Evolutionary conservation across 345 rosid genomes (phyloP), one percentile per base, ranked within the genome.

Genomic region (Murraya koenigii): DNA sequence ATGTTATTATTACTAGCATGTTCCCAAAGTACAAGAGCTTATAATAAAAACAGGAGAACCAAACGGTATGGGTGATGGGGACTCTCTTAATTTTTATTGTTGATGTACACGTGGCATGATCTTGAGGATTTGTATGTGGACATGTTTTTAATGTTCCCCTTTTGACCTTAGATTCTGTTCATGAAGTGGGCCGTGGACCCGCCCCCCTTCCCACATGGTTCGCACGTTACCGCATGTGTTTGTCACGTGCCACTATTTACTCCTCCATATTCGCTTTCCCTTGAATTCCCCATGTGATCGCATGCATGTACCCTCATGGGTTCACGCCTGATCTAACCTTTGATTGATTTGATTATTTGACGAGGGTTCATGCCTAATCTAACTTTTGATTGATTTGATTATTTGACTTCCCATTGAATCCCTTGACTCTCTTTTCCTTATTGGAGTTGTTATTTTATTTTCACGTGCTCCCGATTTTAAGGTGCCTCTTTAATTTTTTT

Each of bases 191-290:
- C 85, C 86, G 85, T 71, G 84, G 91, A 86, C 80, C 85, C 80
- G 67, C 74, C 76, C 78, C 72, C 61, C 79, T 13, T 14, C 73
- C 73, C 97, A 88, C 94, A 83, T 89, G 94, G 94, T 61, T 80
- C 81, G 84, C 92, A 88, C 88, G 91, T 85, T 84, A 80, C 13
- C 39, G 61, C 61, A 32, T 52, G 72, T 75, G 81, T 22, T 66
- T 60, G 86, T 89, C 94, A 86, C 90, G 88, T 88, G 94, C 91
- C 90, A 77, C 62, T 79, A 86, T 86, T 86, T 59, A 80, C 90
- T 91, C 85, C 83, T 30, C 35, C 71, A 75, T 75, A 83, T 81
- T 89, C 85, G 58, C 58, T 71, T 25, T 7, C 61, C 30, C 38
- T 54, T 3, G 38, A 19, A 11, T 60, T 78, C 74, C 74, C 35